phyloP scores from a whole-genome alignment of 163 green algal species.

The Volvox carteri region DNA sequence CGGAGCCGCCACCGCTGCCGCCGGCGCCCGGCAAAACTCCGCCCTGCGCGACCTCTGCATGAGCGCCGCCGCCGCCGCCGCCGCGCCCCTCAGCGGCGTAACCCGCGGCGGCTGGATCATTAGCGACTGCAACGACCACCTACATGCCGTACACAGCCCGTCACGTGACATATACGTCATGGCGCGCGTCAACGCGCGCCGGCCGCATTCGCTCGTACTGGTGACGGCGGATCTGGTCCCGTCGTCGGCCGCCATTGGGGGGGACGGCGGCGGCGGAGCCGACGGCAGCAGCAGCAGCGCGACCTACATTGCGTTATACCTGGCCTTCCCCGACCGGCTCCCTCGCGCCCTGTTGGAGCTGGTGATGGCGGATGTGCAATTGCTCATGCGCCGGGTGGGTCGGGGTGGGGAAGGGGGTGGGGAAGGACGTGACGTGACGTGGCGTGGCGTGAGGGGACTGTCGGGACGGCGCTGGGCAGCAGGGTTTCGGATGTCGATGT shows the following conservation, averaged over 20 bases:
- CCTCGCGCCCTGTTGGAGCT: constrained; percentile 31
- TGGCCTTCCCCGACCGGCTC: constrained; percentile 46
- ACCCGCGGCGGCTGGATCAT: constrained; percentile 49
- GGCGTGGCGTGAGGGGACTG: not conserved
- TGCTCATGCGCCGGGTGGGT: constrained; percentile 36
- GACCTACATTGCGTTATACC: constrained; percentile 43
- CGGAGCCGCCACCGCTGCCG: not conserved
- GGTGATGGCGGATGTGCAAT: constrained; percentile 24
- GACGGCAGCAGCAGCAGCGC: not conserved
- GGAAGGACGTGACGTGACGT: too few species aligned
- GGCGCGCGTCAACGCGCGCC: constrained; percentile 41
- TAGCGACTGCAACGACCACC: constrained; percentile 51
- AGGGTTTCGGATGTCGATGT: not conserved
- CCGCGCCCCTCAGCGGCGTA: constrained; percentile 13
- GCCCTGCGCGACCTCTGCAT: constrained; percentile 40
- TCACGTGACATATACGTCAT: constrained; percentile 54
- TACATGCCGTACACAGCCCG: constrained; percentile 49
- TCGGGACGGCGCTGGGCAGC: not conserved
- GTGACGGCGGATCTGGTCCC: constrained; percentile 35
- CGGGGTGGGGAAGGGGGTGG: not conserved
- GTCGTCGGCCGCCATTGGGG: not conserved
- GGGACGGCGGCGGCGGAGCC: not conserved
- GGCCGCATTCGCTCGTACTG: constrained; percentile 42
- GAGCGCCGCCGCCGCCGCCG: constrained; percentile 10
- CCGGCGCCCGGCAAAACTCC: not conserved